A percentile compares a stretch with the other conserved stretches of the same genome.
Evolutionary conservation across 1,284 basidiomycete species (phyloP).

Genomic region (Pholiota adiposa): DNA sequence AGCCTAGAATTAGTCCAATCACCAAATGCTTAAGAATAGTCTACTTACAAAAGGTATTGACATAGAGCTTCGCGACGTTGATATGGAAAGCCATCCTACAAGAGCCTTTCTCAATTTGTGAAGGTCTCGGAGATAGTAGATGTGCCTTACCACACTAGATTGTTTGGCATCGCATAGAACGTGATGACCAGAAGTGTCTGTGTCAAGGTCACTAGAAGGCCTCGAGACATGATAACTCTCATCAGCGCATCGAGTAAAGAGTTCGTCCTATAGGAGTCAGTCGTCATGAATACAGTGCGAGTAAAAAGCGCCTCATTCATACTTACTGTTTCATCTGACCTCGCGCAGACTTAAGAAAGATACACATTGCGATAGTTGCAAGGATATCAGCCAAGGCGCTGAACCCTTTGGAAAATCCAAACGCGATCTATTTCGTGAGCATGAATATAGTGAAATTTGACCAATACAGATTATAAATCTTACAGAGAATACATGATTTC

Average conservation of each 20-base stretch:
- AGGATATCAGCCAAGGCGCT: slow-evolving; percentile 6
- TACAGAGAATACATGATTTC: not conserved
- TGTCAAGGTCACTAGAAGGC: slow-evolving; percentile 2
- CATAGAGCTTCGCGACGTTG: slow-evolving; percentile 8
- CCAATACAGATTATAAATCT: not conserved
- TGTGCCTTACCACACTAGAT: not conserved
- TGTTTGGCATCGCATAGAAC: slow-evolving; percentile 2
- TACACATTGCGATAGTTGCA: slow-evolving; percentile 6
- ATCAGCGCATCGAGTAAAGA: slow-evolving; percentile 4
- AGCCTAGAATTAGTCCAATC: not conserved
- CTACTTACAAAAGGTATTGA: slow-evolving; percentile 9
- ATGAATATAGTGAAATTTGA: not conserved
- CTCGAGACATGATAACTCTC: not conserved
- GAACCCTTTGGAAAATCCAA: slow-evolving; percentile 8
- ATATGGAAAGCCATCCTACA: slow-evolving; percentile 10
- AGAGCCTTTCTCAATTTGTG: not conserved
- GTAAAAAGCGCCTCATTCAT: too few relatives aligned
- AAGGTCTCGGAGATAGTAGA: too few relatives aligned
- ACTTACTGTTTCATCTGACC: not conserved
- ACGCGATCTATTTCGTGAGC: not conserved
- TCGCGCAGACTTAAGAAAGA: slow-evolving; percentile 3
- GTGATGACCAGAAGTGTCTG: slow-evolving; percentile 5
- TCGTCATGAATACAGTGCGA: too few relatives aligned
- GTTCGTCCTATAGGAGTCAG: not conserved
- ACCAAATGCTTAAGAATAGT: not conserved